Evolutionary conservation across 208 protist genomes (phyloP).

Genomic region (Endotrypanum monterogeii): DNA sequence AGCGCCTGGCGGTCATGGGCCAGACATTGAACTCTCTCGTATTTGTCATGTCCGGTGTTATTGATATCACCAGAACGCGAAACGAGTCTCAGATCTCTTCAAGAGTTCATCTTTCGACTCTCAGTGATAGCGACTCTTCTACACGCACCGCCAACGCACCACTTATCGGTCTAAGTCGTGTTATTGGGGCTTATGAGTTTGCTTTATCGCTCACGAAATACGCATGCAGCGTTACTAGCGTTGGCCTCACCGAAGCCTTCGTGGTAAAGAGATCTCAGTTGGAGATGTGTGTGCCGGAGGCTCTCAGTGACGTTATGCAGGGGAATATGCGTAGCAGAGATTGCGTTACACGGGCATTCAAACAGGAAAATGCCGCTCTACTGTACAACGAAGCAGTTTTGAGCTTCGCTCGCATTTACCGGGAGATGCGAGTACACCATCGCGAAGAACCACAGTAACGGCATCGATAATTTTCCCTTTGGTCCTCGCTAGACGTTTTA

Average conservation of each 20-base stretch:
- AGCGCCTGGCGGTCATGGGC: slow-evolving; percentile 73
- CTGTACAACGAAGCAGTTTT: slow-evolving; percentile 40
- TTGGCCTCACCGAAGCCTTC: slow-evolving; percentile 76
- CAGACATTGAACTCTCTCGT: slow-evolving; percentile 62
- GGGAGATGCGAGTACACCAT: slow-evolving; percentile 25
- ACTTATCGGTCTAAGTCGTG: slow-evolving; percentile 34
- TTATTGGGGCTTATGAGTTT: slow-evolving; percentile 85
- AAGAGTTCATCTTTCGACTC: slow-evolving; percentile 11
- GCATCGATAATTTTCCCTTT: neutral
- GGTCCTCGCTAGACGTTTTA: neutral
- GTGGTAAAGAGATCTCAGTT: slow-evolving; percentile 57
- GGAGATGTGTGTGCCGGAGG: slow-evolving; percentile 48
- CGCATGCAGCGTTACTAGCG: slow-evolving; percentile 70
- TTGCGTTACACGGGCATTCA: slow-evolving; percentile 53
- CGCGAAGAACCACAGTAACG: slow-evolving; percentile 22
- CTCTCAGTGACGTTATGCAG: slow-evolving; percentile 50
- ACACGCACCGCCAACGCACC: neutral
- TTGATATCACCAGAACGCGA: slow-evolving; percentile 64
- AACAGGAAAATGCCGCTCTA: slow-evolving; percentile 41
- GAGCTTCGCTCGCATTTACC: slow-evolving; percentile 62
- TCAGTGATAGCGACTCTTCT: slow-evolving; percentile 2
- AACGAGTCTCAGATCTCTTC: slow-evolving; percentile 52
- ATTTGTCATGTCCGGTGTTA: slow-evolving; percentile 58
- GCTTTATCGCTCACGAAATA: slow-evolving; percentile 63
- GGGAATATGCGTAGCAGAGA: slow-evolving; percentile 49